Conservation (phyloP, 257 asterid genomes). For the Primulina eburnea region DNA sequence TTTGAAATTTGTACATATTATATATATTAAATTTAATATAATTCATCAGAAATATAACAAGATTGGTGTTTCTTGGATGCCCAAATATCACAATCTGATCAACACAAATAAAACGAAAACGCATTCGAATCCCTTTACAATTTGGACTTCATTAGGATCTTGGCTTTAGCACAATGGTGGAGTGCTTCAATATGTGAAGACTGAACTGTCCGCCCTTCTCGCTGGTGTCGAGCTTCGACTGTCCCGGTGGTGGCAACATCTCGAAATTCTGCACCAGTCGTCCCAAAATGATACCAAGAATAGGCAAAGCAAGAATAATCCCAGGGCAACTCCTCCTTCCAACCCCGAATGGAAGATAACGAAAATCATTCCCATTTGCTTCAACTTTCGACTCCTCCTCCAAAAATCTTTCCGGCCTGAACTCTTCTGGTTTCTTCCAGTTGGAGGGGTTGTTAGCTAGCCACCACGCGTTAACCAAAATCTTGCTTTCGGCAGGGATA, state of each 20-base stretch:
- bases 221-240: slow-evolving; percentile 36
- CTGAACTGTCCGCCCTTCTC: slow-evolving; percentile 53
- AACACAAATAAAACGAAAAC: too few species aligned
- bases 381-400: slow-evolving; percentile 53
- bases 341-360: slow-evolving; percentile 46
- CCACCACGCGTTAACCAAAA: slow-evolving; percentile 50
- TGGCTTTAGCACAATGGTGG: slow-evolving; percentile 47
- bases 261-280: slow-evolving; percentile 53
- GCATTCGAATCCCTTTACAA: not conserved
- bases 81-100: not conserved
- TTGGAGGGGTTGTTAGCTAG: slow-evolving; percentile 40
- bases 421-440: slow-evolving; percentile 50
- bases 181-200: slow-evolving; percentile 46
- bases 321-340: slow-evolving; percentile 20
- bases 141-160: slow-evolving; percentile 23
- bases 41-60: not conserved
- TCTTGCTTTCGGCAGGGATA: not conserved
- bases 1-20: not conserved
- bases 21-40: too few species aligned
- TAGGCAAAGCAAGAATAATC: slow-evolving; percentile 21
- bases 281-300: slow-evolving; percentile 44
- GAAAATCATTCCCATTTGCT: slow-evolving; percentile 44
- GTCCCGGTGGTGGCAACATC: slow-evolving; percentile 48
- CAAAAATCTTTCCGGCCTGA: slow-evolving; percentile 45
- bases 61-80: not conserved